A percentile compares a stretch with the other conserved stretches of the same genome.
Evolutionary conservation across 2,329 filamentous ascomycete genomes (phyloP).

Genomic region (Colletotrichum agaves): DNA sequence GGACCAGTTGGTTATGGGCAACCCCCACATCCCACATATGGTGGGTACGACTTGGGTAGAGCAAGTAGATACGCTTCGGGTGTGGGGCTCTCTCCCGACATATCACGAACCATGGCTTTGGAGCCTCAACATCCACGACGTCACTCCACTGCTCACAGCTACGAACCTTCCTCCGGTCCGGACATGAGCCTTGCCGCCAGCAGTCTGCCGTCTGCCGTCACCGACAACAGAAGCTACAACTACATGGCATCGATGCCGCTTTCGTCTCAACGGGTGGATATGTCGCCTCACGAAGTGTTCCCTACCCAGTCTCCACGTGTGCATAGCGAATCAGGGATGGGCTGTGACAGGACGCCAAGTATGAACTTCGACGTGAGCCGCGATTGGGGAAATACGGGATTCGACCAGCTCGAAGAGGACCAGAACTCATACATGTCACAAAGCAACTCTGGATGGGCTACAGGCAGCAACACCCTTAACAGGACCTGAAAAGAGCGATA

Average conservation of each 20-base stretch:
- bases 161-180: constrained; percentile 20
- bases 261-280: constrained; percentile 30
- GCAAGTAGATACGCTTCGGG: constrained; percentile 17
- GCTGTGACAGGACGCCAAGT: constrained; percentile 19
- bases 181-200: constrained; percentile 28
- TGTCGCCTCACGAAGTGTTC: constrained; percentile 27
- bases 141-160: constrained; percentile 24
- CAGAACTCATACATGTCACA: constrained; percentile 25
- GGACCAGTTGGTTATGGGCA: constrained; percentile 22
- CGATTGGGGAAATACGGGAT: constrained; percentile 21
- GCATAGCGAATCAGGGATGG: constrained; percentile 24
- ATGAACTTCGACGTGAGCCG: constrained; percentile 24
- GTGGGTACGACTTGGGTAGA: constrained; percentile 18
- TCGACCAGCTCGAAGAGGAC: constrained; percentile 30
- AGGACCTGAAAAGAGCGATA: constrained; percentile 24
- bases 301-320: constrained; percentile 25
- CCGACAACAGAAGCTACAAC: constrained; percentile 11
- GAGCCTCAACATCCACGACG: constrained; percentile 31
- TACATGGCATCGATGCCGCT: constrained; percentile 30
- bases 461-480: constrained; percentile 13
- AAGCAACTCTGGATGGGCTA: constrained; percentile 22
- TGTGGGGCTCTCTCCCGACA: constrained; percentile 18
- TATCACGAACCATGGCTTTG: constrained; percentile 25
- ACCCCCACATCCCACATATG: constrained; percentile 18
- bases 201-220: constrained; percentile 14